phyloP scores from a whole-genome alignment of 2,329 filamentous ascomycete genomes.

The Trichophyton schoenleinii region DNA sequence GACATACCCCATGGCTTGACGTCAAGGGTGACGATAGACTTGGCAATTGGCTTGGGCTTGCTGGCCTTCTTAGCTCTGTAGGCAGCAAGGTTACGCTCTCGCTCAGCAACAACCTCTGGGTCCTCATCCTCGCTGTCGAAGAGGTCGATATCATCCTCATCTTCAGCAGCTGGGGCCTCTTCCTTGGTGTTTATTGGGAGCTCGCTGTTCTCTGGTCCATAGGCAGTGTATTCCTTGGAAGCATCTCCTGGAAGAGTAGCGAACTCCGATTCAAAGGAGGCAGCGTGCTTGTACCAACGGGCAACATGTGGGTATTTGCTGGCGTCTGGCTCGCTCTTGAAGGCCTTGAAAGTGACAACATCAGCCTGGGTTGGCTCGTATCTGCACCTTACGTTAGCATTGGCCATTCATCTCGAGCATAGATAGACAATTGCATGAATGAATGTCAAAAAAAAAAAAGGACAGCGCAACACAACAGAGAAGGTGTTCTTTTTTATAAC shows the following conservation, averaged over 20 bases:
- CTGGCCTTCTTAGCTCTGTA: conserved; percentile 95
- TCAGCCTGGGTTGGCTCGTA: conserved; percentile 79
- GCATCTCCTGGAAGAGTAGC: conserved; percentile 79
- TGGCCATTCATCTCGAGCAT: background rate
- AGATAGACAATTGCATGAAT: background rate
- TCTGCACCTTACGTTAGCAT: conserved; percentile 27
- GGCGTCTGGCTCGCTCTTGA: conserved; percentile 61
- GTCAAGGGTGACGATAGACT: conserved; percentile 90
- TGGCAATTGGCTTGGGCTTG: conserved; percentile 84
- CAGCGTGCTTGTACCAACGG: conserved; percentile 98
- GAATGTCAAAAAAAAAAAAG: conserved; percentile 11
- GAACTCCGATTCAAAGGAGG: conserved; percentile 87
- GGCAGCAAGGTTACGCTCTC: conserved; percentile 80
- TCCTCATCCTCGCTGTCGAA: conserved; percentile 91
- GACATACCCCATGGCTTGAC: conserved; percentile 97
- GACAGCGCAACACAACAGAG: conserved; percentile 1
- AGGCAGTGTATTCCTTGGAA: conserved; percentile 74
- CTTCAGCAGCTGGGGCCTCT: conserved; percentile 65
- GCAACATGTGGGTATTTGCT: conserved; percentile 86
- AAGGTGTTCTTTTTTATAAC: conserved; percentile 2
- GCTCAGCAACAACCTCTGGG: conserved; percentile 67
- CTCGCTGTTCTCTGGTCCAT: conserved; percentile 72
- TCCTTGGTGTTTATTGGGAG: conserved; percentile 75
- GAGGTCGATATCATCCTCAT: conserved; percentile 88
- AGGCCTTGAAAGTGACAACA: conserved; percentile 85